Evolutionary conservation across 345 rosid species (phyloP).

Genomic region (Noccaea bulbosa): DNA sequence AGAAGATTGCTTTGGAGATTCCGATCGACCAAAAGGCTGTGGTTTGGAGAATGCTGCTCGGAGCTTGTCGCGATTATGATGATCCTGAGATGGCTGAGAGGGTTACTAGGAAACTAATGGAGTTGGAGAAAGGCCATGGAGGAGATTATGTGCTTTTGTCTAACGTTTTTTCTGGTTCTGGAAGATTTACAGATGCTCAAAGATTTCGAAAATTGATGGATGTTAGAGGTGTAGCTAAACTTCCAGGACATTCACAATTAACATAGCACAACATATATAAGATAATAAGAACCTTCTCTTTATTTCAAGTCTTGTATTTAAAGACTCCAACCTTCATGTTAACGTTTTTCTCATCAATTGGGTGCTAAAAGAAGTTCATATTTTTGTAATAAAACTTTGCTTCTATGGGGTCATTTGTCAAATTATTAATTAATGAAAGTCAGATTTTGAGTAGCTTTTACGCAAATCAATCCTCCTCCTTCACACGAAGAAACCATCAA

Average conservation of each 20-base stretch:
- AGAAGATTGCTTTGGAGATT: slow-evolving; percentile 63
- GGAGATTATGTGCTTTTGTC: slow-evolving; percentile 84
- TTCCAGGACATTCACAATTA: slow-evolving; percentile 54
- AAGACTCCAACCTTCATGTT: background rate
- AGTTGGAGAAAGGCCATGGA: slow-evolving; percentile 68
- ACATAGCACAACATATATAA: slow-evolving; percentile 11
- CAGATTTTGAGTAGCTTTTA: slow-evolving; percentile 29
- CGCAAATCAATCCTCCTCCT: background rate
- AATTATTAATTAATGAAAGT: background rate
- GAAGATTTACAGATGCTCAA: slow-evolving; percentile 71
- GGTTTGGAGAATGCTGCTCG: slow-evolving; percentile 82
- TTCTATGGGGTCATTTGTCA: background rate
- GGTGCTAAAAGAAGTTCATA: background rate
- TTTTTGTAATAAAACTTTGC: background rate
- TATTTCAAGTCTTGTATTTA: slow-evolving; percentile 6
- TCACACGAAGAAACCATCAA: slow-evolving; percentile 10
- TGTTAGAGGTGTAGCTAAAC: slow-evolving; percentile 54
- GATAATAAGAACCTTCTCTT: background rate
- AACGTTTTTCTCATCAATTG: background rate
- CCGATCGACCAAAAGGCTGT: slow-evolving; percentile 57
- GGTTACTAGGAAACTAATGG: slow-evolving; percentile 67
- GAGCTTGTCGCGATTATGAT: slow-evolving; percentile 82
- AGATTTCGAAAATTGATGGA: slow-evolving; percentile 63
- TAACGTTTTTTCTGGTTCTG: slow-evolving; percentile 65
- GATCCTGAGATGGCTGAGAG: slow-evolving; percentile 72